phyloP scores from a whole-genome alignment of 192 early-diverging fungal species.

The Backusella circina region DNA sequence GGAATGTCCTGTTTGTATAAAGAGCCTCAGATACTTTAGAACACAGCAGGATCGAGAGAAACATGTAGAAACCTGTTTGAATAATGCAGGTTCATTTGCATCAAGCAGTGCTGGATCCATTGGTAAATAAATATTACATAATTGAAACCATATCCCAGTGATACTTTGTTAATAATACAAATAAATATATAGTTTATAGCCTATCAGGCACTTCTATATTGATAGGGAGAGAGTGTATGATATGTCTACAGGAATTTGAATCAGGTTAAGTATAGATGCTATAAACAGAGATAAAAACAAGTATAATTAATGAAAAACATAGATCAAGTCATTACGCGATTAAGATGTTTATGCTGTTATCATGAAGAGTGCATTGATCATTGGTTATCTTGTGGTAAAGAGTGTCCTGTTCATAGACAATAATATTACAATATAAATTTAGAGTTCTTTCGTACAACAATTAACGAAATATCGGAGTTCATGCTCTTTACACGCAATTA shows the following conservation, averaged over 20 bases:
- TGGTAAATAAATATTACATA: slow-evolving; percentile 18
- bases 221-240: slow-evolving; percentile 80
- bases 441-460: not conserved
- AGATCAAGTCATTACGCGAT: slow-evolving; percentile 73
- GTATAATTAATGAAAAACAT: not conserved
- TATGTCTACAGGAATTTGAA: slow-evolving; percentile 91
- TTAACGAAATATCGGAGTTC: not conserved
- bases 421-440: not conserved
- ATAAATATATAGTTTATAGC: slow-evolving; percentile 43
- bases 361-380: slow-evolving; percentile 78
- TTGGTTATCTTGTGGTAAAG: slow-evolving; percentile 70
- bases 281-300: not conserved
- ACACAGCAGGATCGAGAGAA: slow-evolving; percentile 49
- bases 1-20: slow-evolving; percentile 71
- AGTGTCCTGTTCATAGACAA: slow-evolving; percentile 81
- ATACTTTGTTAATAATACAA: not conserved
- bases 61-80: slow-evolving; percentile 65
- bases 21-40: slow-evolving; percentile 39
- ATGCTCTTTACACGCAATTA: not conserved
- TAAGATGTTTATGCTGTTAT: slow-evolving; percentile 88
- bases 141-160: not conserved
- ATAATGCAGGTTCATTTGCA: slow-evolving; percentile 7
- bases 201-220: slow-evolving; percentile 54
- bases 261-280: slow-evolving; percentile 41
- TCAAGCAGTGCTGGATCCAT: slow-evolving; percentile 20